phyloP scores from a whole-genome alignment of 805 yeast species.

The Ogataea ramenticola region DNA sequence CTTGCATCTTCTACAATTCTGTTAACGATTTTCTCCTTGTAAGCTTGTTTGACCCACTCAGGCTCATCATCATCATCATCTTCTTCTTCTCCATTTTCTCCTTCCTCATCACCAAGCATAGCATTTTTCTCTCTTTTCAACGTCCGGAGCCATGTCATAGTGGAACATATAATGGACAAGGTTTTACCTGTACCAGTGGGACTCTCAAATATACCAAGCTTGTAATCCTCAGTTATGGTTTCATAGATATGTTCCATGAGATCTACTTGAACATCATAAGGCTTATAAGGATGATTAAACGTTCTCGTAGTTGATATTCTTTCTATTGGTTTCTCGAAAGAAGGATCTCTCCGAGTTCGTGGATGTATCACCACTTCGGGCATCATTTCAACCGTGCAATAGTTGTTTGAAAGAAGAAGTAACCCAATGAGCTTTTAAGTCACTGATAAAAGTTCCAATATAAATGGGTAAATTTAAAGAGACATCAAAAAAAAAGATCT shows the following conservation, averaged over 20 bases:
- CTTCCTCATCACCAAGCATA: conserved; percentile 11
- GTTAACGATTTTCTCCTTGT: conserved; percentile 25
- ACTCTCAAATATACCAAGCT: conserved; percentile 79
- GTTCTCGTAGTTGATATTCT: not conserved
- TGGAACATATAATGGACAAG: conserved; percentile 74
- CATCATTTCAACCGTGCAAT: no score
- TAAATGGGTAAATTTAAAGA: no score
- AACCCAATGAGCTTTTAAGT: no score
- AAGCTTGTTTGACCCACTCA: conserved; percentile 29
- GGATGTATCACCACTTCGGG: no score
- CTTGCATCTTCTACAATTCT: conserved; percentile 21
- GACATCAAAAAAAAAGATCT: no score
- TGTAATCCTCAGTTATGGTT: conserved; percentile 43
- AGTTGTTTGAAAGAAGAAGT: no score
- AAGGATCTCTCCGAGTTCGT: no score
- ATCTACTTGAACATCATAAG: conserved; percentile 70
- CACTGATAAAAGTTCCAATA: no score
- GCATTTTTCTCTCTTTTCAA: conserved; percentile 30
- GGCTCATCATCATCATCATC: conserved; percentile 36
- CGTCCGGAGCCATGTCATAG: conserved; percentile 67
- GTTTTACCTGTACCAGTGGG: conserved; percentile 97
- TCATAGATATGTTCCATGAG: conserved; percentile 73
- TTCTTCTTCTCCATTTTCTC: conserved; percentile 20
- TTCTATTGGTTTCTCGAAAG: no score
- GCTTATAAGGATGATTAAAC: conserved; percentile 73